phyloP scores from a whole-genome alignment of 192 early-diverging fungal species.

The Backusella luteola region DNA sequence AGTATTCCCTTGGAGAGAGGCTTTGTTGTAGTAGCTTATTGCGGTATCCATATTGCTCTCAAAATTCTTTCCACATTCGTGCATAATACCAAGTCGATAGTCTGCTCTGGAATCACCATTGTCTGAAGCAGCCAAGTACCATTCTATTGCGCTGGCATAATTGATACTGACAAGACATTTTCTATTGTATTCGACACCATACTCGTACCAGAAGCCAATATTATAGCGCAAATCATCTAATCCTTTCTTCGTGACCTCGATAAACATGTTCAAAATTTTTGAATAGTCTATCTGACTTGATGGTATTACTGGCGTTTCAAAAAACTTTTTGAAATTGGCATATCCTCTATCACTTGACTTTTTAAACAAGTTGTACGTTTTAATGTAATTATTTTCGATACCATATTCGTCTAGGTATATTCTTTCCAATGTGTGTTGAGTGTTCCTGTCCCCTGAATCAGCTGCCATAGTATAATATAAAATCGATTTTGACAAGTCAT shows the following conservation, averaged over 20 bases:
- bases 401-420: not conserved
- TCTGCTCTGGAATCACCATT: no score
- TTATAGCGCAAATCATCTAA: not conserved
- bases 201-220: no score
- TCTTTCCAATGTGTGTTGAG: not conserved
- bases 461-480: not conserved
- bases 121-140: no score
- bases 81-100: no score
- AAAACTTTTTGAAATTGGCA: rapidly evolving
- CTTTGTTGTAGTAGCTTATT: no score
- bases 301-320: not conserved
- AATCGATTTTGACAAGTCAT: no score
- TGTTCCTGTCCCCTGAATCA: rapidly evolving
- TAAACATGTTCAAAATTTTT: not conserved
- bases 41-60: no score
- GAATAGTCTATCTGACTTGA: not conserved
- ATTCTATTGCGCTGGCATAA: no score
- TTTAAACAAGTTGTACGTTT: not conserved
- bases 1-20: no score
- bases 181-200: no score
- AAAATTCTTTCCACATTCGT: no score
- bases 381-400: not conserved
- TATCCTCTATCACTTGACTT: not conserved
- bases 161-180: no score
- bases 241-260: not conserved